Base-by-base conservation (phyloP, 768 basidiomycete species). In the Tricholoma sp. region DNA sequence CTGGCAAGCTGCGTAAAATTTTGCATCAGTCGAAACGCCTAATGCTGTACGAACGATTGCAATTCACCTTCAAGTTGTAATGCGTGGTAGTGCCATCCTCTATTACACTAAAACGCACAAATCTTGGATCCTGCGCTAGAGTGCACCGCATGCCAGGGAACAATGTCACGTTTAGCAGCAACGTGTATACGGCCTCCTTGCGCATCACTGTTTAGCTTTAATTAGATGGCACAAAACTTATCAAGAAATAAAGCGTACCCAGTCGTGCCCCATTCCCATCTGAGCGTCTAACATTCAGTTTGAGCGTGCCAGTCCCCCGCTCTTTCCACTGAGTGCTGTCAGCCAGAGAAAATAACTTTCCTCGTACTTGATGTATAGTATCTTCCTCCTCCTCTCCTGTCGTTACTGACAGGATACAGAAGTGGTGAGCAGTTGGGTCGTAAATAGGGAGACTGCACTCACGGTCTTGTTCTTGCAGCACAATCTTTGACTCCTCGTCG, bases 321-420 rank as follows among this genome's bases (percentile, higher is more conserved):
- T 92, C 90, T 65, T 84, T 88, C 90, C 90, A 92, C 57, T 80
- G 77, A n/a, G 67, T 83, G 69, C 74, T 83, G 66, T 67, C 72
- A 63, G 79, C 76, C 46, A 91, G 75, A 22, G 79, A 67, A 67
- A 82, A 91, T 19, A 92, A 71, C 71, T 92, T 92, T 50, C 87
- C 89, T 56, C 90, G 82, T 16, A 86, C 85, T 72, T 88, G 86
- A 69, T 83, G 82, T 50, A 90, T 70, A 5, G 86, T 89, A 55
- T 86, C 81, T 64, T 92, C 90, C 19, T 89, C 88, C 67, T 92
- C 90, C 70, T 92, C 90, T 8, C 90, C 90, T 2, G 90, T 92
- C 46, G 78, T 69, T 35, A 88, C 88, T 89, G 55, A 56, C 27
- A 55, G 52, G 14, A 10, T 50, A 16, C n/a, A n/a, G 3, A 43